Evolutionary conservation across 1,284 basidiomycete genomes (phyloP).

Genomic region (Leccinum pseudoinsigne): DNA sequence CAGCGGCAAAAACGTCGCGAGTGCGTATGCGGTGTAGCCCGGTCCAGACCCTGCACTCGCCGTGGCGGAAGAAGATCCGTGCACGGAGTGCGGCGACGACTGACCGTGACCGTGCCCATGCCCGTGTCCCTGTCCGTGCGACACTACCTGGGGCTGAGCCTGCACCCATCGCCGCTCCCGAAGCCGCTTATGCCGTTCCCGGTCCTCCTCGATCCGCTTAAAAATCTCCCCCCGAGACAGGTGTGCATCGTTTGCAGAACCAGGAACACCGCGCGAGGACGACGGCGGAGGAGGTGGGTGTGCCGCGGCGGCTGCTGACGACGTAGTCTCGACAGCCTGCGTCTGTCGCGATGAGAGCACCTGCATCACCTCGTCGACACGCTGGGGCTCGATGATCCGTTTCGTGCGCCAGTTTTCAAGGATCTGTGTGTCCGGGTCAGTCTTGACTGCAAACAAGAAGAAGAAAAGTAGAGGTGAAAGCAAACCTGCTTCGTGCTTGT

Average conservation of each 20-base stretch:
- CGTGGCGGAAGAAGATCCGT: background rate
- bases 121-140: slow-evolving; percentile 9
- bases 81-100: background rate
- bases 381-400: background rate
- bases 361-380: background rate
- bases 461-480: background rate
- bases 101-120: too few species aligned
- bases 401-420: slow-evolving; percentile 1
- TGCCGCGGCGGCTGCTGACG: too few species aligned
- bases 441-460: background rate
- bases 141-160: slow-evolving; percentile 38
- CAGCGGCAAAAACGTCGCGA: background rate
- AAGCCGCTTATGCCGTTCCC: slow-evolving; percentile 92
- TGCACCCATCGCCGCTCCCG: slow-evolving; percentile 94
- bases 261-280: slow-evolving; percentile 6
- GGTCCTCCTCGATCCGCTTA: slow-evolving; percentile 91
- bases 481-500: background rate
- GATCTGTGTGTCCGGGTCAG: background rate
- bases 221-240: slow-evolving; percentile 73
- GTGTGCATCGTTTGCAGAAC: slow-evolving; percentile 16
- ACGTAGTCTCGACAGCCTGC: background rate
- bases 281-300: background rate
- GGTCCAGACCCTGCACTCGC: background rate
- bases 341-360: background rate
- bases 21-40: background rate